phyloP scores from a whole-genome alignment of 2,329 filamentous ascomycete genomes.

The Bipolaris bicolor region DNA sequence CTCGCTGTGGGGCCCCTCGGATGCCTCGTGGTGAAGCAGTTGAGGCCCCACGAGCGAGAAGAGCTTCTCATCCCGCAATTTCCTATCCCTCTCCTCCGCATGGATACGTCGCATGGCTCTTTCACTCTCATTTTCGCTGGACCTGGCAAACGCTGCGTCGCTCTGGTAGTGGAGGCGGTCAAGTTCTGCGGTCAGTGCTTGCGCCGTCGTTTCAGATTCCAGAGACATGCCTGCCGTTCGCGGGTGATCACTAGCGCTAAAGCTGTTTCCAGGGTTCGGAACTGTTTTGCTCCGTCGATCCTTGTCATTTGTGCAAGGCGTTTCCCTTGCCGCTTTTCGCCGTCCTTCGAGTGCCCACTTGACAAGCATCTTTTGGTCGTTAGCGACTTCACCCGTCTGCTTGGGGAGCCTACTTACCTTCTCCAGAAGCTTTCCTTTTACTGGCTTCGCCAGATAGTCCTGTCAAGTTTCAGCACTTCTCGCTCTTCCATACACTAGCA shows the following conservation, averaged over 20 bases:
- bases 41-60: constrained; percentile 55
- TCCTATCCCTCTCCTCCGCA: constrained; percentile 62
- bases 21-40: constrained; percentile 28
- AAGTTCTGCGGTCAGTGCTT: constrained; percentile 43
- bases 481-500: constrained; percentile 14
- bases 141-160: constrained; percentile 48
- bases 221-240: constrained; percentile 33
- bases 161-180: constrained; percentile 48
- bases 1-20: constrained; percentile 25
- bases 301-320: constrained; percentile 29
- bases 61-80: constrained; percentile 61
- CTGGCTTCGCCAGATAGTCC: constrained; percentile 58
- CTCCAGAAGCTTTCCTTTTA: constrained; percentile 71
- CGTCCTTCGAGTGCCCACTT: constrained; percentile 65
- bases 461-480: constrained; percentile 29
- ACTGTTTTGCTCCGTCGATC: constrained; percentile 35
- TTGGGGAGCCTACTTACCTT: constrained; percentile 48
- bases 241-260: constrained; percentile 38
- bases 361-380: constrained; percentile 60
- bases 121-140: constrained; percentile 55
- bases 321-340: constrained; percentile 41
- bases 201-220: constrained; percentile 46
- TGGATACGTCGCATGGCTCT: constrained; percentile 54
- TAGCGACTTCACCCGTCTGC: constrained; percentile 19
- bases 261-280: constrained; percentile 22